Conservation (phyloP, 441 rosid genomes). For the Pelargonium fulgidum region DNA sequence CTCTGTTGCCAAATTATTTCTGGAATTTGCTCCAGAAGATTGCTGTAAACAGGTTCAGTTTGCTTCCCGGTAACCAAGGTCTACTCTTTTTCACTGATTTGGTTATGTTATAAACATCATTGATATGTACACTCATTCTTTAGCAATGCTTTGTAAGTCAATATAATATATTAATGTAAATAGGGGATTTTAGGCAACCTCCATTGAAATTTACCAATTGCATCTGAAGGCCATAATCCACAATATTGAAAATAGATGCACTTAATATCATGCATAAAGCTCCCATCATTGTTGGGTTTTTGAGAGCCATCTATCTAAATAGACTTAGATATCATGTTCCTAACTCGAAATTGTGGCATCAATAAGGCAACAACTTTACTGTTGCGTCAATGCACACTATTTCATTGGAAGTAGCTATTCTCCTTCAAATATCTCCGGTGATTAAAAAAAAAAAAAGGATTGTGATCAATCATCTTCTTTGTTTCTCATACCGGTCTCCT, state of each 20-base stretch:
- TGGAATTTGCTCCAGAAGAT: slow-evolving; percentile 28
- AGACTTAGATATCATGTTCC: neutral
- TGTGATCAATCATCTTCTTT: no score
- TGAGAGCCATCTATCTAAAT: neutral
- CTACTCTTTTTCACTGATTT: slow-evolving; percentile 3
- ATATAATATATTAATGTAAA: neutral
- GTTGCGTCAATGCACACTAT: neutral
- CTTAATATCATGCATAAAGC: no score
- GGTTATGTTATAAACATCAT: neutral
- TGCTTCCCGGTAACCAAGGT: neutral
- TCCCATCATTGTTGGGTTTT: no score
- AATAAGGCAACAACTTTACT: neutral
- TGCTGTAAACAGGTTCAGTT: slow-evolving; percentile 1
- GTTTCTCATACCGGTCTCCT: no score
- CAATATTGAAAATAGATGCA: no score
- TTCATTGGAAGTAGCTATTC: neutral
- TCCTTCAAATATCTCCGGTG: neutral
- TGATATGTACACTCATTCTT: neutral
- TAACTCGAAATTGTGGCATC: no score
- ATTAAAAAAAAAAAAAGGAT: no score
- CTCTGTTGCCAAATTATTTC: slow-evolving; percentile 37
- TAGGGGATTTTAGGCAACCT: no score
- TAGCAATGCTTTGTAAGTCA: neutral
- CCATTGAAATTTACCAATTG: no score
- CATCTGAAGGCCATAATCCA: no score